phyloP scores from a whole-genome alignment of 208 protist species.

The Leptomonas pyrrhocoris region DNA sequence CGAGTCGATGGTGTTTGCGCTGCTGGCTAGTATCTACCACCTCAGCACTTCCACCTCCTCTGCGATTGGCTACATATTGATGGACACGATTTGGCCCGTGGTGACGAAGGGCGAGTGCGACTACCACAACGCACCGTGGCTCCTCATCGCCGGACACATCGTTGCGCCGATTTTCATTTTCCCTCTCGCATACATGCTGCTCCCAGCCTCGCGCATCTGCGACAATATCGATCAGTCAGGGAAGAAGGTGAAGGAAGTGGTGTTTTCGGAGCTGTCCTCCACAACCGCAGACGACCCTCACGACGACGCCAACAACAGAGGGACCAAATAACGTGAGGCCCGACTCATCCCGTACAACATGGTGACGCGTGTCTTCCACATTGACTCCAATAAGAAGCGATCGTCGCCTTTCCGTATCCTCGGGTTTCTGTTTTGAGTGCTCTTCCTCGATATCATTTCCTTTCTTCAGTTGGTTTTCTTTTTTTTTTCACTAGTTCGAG shows the following conservation, averaged over 20 bases:
- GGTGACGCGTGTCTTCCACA: background rate
- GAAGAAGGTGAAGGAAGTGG: conserved; percentile 2
- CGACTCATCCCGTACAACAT: background rate
- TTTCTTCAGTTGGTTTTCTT: too few relatives aligned
- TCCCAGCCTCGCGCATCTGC: conserved; percentile 54
- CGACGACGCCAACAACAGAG: background rate
- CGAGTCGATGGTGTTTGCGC: conserved; percentile 75
- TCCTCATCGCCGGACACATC: conserved; percentile 62
- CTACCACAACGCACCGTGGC: conserved; percentile 57
- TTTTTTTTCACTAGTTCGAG: too few relatives aligned
- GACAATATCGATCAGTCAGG: conserved; percentile 36
- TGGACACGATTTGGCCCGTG: conserved; percentile 55
- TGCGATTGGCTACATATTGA: conserved; percentile 50
- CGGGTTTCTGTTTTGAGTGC: too few relatives aligned
- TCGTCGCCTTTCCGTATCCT: too few relatives aligned
- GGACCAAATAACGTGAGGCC: background rate
- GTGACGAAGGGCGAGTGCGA: conserved; percentile 51
- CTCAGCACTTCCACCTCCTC: conserved; percentile 47
- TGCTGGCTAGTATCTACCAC: conserved; percentile 75
- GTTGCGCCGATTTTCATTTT: conserved; percentile 54
- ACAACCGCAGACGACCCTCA: background rate
- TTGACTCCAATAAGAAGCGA: too few relatives aligned
- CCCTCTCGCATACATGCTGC: conserved; percentile 46
- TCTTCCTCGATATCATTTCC: too few relatives aligned
- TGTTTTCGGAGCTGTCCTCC: background rate